Percentiles rank a stretch among this genome's conserved stretches.
Evolutionary conservation across 176 grass and related monocot genomes (phyloP).

Genomic region (Musa beccarii): DNA sequence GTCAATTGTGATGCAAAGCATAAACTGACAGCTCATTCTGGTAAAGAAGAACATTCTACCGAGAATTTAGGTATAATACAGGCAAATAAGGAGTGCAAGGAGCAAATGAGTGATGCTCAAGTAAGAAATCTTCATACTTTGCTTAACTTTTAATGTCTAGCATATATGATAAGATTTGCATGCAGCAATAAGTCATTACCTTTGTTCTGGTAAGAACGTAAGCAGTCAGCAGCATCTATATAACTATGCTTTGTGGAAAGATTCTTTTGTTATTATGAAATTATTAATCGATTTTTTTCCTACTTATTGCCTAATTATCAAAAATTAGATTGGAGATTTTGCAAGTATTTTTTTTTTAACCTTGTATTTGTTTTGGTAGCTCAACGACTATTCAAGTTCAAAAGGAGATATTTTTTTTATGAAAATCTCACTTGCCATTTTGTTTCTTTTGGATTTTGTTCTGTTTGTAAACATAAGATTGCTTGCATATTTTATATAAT

Average conservation of each 20-base stretch:
- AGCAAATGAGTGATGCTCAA: slow-evolving; percentile 92
- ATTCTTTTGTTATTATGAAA: background rate
- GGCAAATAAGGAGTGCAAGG: slow-evolving; percentile 59
- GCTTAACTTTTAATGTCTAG: background rate
- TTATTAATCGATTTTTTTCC: background rate
- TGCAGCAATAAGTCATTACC: background rate
- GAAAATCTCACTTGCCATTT: slow-evolving; percentile 8
- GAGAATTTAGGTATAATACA: slow-evolving; percentile 13
- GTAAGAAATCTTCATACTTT: slow-evolving; percentile 40
- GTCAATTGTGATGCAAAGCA: slow-evolving; percentile 32
- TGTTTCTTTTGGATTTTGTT: background rate
- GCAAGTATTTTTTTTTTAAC: background rate
- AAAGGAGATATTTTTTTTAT: background rate
- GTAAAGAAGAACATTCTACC: slow-evolving; percentile 20
- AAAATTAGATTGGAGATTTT: background rate
- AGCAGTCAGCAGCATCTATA: background rate
- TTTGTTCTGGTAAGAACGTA: background rate
- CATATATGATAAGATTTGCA: background rate
- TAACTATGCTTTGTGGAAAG: background rate
- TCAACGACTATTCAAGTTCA: background rate
- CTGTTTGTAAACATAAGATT: background rate
- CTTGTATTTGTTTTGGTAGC: background rate
- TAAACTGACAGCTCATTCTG: slow-evolving; percentile 11
- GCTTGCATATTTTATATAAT: background rate
- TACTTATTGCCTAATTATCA: background rate